These are phyloP conservation scores for Populus deltoides DNA, from an alignment of 345 rosid genomes.

Conservation along the genomic window DNA sequence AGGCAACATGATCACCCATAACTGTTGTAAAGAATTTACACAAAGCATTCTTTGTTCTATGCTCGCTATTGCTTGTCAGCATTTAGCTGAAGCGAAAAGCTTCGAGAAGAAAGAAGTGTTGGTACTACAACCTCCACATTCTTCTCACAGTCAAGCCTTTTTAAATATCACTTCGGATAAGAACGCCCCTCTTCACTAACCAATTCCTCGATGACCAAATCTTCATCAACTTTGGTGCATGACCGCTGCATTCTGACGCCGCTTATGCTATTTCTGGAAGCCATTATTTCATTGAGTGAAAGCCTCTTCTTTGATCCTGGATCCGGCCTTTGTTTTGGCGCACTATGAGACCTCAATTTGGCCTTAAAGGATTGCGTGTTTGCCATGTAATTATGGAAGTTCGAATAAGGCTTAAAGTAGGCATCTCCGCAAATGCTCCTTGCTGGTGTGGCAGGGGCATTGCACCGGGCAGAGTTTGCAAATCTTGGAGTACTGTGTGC, in stretches of 20 bases:
- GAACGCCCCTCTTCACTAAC: background rate
- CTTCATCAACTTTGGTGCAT: slow-evolving; percentile 28
- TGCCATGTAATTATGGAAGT: slow-evolving; percentile 79
- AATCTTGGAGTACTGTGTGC: slow-evolving; percentile 34
- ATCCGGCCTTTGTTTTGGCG: slow-evolving; percentile 90
- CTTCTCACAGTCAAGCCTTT: background rate
- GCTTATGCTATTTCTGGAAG: slow-evolving; percentile 78
- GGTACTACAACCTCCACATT: background rate
- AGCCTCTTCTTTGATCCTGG: slow-evolving; percentile 42
- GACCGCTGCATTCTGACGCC: slow-evolving; percentile 60
- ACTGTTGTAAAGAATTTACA: background rate
- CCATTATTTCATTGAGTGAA: slow-evolving; percentile 66
- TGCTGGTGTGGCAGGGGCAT: slow-evolving; percentile 54
- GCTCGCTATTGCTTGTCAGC: background rate
- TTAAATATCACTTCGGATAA: background rate
- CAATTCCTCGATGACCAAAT: background rate
- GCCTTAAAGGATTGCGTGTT: slow-evolving; percentile 77
- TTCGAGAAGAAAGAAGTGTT: background rate
- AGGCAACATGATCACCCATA: background rate
- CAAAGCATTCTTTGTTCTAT: background rate
- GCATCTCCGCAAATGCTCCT: slow-evolving; percentile 63
- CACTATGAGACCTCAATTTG: slow-evolving; percentile 76
- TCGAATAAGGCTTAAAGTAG: slow-evolving; percentile 43
- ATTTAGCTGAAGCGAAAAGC: background rate
- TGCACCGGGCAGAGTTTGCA: slow-evolving; percentile 9